phyloP scores from a whole-genome alignment of 2,329 filamentous ascomycete genomes.

The Aureobasidium sp. region DNA sequence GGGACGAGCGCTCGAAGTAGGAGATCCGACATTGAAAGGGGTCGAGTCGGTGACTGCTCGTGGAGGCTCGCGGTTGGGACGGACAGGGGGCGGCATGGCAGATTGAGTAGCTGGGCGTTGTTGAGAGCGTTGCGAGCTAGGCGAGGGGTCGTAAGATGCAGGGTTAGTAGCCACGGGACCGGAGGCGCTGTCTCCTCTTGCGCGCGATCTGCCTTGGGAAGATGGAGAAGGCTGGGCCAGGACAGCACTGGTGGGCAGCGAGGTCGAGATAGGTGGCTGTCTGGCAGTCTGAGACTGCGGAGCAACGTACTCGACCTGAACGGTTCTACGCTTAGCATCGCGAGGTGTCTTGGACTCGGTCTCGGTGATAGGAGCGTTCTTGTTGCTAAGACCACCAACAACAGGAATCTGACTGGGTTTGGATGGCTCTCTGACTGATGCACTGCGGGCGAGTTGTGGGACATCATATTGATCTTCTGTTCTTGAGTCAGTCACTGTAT shows the following conservation, averaged over 20 bases:
- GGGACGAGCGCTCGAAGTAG: conserved; percentile 46
- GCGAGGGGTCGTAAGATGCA: conserved; percentile 28
- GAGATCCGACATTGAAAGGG: conserved; percentile 32
- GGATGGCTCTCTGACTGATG: conserved; percentile 80
- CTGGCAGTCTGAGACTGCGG: conserved; percentile 79
- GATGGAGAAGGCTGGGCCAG: neutral
- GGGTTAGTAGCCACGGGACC: conserved; percentile 40
- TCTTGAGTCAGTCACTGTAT: conserved; percentile 12
- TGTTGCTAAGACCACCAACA: conserved; percentile 57
- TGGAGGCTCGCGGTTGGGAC: conserved; percentile 38
- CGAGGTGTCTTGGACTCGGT: conserved; percentile 60
- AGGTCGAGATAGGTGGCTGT: conserved; percentile 40
- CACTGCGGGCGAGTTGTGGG: conserved; percentile 67
- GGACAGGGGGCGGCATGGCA: conserved; percentile 28
- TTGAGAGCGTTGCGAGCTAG: conserved; percentile 11
- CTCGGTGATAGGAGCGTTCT: conserved; percentile 65
- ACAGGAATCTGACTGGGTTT: conserved; percentile 50
- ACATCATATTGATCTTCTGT: conserved; percentile 48
- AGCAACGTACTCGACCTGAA: conserved; percentile 96
- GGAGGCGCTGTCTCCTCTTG: conserved; percentile 44
- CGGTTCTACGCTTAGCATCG: conserved; percentile 85
- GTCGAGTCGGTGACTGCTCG: conserved; percentile 43
- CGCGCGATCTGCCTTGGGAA: conserved; percentile 38
- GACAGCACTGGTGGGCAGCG: conserved; percentile 23
- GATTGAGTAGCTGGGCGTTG: conserved; percentile 14